Evolutionary conservation across 164 flowering plant genomes (phyloP).

Genomic region (Kalanchoe fedtschenkoi): DNA sequence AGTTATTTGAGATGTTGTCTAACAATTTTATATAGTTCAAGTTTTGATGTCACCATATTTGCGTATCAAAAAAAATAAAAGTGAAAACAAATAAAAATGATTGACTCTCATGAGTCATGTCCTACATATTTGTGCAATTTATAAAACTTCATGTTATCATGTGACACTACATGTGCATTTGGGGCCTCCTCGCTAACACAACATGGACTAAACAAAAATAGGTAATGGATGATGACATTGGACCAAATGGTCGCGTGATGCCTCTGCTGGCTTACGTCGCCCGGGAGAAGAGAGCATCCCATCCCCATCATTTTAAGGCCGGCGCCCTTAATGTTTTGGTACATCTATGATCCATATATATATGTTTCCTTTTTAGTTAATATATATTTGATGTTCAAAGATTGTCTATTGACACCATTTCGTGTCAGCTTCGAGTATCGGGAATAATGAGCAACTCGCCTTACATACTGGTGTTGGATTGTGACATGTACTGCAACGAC

Average conservation of each 20-base stretch:
- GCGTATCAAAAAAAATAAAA: no score
- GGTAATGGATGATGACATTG: neutral
- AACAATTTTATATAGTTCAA: no score
- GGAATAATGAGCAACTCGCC: constrained; percentile 24
- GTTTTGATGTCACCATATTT: no score
- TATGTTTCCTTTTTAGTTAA: neutral
- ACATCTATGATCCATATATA: neutral
- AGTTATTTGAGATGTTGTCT: no score
- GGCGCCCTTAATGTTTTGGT: constrained; percentile 25
- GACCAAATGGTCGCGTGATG: neutral
- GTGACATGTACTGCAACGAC: constrained; percentile 36
- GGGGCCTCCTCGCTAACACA: neutral
- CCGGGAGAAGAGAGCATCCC: constrained; percentile 12
- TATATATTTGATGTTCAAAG: neutral
- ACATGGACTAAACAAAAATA: no score
- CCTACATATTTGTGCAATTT: no score
- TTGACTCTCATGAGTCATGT: no score
- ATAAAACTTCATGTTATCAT: no score
- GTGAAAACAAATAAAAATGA: no score
- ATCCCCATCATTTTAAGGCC: constrained; percentile 19
- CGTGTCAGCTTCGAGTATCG: constrained; percentile 24
- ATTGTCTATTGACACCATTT: neutral
- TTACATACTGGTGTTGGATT: constrained; percentile 19
- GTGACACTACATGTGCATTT: no score
- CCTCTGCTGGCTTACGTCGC: constrained; percentile 19